Evolutionary conservation across 768 basidiomycete genomes (phyloP).

Genomic region (Chlorophyllum brunneum): DNA sequence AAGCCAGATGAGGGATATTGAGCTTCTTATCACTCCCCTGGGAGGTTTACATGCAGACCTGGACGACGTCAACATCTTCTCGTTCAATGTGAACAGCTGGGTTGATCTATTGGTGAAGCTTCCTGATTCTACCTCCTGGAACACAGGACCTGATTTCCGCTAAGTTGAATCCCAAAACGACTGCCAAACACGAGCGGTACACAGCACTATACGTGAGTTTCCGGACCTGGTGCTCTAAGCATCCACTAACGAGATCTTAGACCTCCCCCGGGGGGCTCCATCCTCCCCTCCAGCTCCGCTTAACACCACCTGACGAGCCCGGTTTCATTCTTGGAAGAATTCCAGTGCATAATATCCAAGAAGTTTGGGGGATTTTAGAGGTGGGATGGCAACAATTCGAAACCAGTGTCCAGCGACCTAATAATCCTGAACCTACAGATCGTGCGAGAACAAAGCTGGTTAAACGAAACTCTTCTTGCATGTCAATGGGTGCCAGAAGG

Average conservation of each 20-base stretch:
- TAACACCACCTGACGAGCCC: conserved; percentile 69
- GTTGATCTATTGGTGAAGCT: conserved; percentile 55
- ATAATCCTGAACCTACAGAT: conserved; percentile 37
- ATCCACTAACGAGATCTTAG: conserved; percentile 30
- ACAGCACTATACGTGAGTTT: conserved; percentile 60
- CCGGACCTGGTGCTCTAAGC: background rate
- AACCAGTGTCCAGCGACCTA: background rate
- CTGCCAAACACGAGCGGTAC: conserved; percentile 58
- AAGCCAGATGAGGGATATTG: conserved; percentile 69
- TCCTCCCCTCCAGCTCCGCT: conserved; percentile 65
- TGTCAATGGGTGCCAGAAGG: conserved; percentile 63
- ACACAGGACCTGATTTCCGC: conserved; percentile 4
- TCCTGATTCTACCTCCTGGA: conserved; percentile 3
- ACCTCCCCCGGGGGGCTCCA: conserved; percentile 61
- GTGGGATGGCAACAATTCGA: conserved; percentile 29
- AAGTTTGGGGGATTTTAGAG: conserved; percentile 75
- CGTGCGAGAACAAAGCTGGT: conserved; percentile 80
- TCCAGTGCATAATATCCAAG: conserved; percentile 66
- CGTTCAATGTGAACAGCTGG: conserved; percentile 56
- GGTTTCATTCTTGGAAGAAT: conserved; percentile 71
- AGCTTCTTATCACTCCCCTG: conserved; percentile 55
- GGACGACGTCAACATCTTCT: conserved; percentile 32
- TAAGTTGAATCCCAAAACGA: conserved; percentile 53
- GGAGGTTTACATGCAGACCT: conserved; percentile 40
- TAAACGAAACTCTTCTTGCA: conserved; percentile 65